phyloP scores from a whole-genome alignment of 2,329 filamentous ascomycete species.

The Mariannaea elegans region DNA sequence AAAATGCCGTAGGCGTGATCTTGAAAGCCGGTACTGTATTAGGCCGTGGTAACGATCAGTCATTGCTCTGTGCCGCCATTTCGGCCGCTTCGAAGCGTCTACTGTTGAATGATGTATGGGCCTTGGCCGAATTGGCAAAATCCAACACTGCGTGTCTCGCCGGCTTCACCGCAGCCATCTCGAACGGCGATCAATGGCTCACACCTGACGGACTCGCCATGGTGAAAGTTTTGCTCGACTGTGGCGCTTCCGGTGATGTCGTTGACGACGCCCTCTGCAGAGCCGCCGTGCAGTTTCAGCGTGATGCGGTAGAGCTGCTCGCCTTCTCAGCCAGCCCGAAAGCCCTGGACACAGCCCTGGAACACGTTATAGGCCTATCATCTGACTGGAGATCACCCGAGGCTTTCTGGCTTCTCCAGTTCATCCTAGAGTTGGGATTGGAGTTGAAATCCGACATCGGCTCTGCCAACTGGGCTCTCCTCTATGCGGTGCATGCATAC shows the following conservation, averaged over 20 bases:
- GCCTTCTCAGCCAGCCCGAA: not conserved
- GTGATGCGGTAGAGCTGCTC: slow-evolving; percentile 9
- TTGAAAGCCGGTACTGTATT: not conserved
- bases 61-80: not conserved
- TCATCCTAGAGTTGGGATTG: not conserved
- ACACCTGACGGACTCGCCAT: slow-evolving; percentile 8
- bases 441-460: not conserved
- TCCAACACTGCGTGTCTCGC: not conserved
- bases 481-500: slow-evolving; percentile 1
- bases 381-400: not conserved
- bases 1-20: not conserved
- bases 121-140: not conserved
- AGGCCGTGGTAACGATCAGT: not conserved
- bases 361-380: not conserved
- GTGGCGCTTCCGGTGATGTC: slow-evolving; percentile 5
- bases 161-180: not conserved
- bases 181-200: slow-evolving; percentile 5
- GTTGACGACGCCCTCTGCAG: slow-evolving; percentile 17
- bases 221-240: slow-evolving; percentile 2
- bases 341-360: slow-evolving; percentile 7
- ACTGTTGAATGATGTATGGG: not conserved
- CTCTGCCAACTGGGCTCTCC: not conserved
- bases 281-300: slow-evolving; percentile 3
- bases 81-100: slow-evolving; percentile 4
- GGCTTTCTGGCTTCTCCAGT: slow-evolving; percentile 5